Conservation (phyloP, 2,329 filamentous ascomycete species). For the Fusarium chlamydosporum region DNA sequence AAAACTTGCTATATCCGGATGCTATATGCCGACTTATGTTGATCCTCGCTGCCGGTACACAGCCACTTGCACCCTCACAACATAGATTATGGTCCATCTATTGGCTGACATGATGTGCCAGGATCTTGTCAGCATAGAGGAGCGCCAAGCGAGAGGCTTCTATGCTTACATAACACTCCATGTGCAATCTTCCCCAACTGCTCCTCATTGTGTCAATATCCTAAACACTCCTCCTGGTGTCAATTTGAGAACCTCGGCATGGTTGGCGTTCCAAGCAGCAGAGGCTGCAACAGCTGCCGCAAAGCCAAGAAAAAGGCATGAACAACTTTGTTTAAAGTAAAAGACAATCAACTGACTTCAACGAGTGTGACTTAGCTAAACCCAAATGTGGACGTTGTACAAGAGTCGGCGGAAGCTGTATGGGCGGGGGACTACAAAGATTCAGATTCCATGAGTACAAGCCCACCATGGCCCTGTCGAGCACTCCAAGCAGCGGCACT, state of each 20-base stretch:
- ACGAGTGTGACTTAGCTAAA: slow-evolving; percentile 27
- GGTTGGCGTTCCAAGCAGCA: slow-evolving; percentile 29
- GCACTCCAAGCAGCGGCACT: slow-evolving; percentile 3
- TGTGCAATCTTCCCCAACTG: not conserved
- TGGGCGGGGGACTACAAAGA: slow-evolving; percentile 6
- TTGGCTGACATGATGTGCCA: not conserved
- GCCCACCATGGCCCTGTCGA: not conserved
- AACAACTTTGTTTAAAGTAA: accelerated
- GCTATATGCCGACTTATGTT: no score
- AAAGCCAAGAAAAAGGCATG: slow-evolving; percentile 30
- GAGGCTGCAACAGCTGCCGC: slow-evolving; percentile 24
- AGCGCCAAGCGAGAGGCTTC: not conserved
- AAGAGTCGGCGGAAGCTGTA: not conserved
- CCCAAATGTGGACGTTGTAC: slow-evolving; percentile 28
- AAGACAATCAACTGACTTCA: not conserved
- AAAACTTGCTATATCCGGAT: no score
- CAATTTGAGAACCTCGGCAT: not conserved
- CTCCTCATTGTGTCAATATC: not conserved
- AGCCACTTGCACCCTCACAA: not conserved
- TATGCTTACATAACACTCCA: not conserved
- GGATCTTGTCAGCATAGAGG: not conserved
- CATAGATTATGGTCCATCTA: not conserved
- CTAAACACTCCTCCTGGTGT: no score
- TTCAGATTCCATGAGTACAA: slow-evolving; percentile 33
- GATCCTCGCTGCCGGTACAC: no score